Evolutionary conservation across 2,329 filamentous ascomycete species (phyloP).

Genomic region (Aspergillus ochraceoroseus): DNA sequence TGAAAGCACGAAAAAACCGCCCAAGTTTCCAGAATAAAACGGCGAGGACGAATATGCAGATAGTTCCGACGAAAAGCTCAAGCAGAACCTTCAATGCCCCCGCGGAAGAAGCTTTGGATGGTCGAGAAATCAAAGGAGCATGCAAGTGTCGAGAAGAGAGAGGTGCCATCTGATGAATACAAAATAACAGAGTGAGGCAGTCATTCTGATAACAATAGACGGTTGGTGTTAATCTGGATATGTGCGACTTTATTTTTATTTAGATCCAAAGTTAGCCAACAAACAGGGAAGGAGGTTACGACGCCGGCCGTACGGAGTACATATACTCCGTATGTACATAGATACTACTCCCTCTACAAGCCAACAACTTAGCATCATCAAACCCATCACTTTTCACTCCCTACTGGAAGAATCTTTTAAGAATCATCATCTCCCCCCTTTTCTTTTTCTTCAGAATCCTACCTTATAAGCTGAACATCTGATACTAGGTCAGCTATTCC

Average conservation of each 20-base stretch:
- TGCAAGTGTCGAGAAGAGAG: conserved; percentile 25
- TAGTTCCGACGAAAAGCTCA: conserved; percentile 34
- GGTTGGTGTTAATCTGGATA: not conserved
- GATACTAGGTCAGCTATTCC: not conserved
- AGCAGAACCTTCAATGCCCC: conserved; percentile 27
- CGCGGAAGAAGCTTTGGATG: conserved; percentile 25
- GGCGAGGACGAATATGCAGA: conserved; percentile 37
- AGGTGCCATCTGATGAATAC: conserved; percentile 29
- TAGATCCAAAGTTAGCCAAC: not conserved
- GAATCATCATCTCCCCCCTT: no score
- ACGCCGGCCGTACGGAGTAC: no score
- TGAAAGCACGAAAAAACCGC: conserved; percentile 36
- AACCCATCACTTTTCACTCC: no score
- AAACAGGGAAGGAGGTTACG: no score
- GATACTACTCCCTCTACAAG: not conserved
- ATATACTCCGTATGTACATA: no score
- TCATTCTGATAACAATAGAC: conserved; percentile 24
- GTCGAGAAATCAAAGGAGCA: conserved; percentile 25
- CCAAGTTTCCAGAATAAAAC: conserved; percentile 41
- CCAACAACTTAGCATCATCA: no score
- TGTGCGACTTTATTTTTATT: conserved; percentile 4
- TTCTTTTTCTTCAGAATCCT: not conserved
- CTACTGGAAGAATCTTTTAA: no score
- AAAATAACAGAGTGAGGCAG: conserved; percentile 8
- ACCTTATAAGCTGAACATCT: not conserved